phyloP scores from a whole-genome alignment of 2,329 filamentous ascomycete genomes.

The Aspergillus thermomutatus region DNA sequence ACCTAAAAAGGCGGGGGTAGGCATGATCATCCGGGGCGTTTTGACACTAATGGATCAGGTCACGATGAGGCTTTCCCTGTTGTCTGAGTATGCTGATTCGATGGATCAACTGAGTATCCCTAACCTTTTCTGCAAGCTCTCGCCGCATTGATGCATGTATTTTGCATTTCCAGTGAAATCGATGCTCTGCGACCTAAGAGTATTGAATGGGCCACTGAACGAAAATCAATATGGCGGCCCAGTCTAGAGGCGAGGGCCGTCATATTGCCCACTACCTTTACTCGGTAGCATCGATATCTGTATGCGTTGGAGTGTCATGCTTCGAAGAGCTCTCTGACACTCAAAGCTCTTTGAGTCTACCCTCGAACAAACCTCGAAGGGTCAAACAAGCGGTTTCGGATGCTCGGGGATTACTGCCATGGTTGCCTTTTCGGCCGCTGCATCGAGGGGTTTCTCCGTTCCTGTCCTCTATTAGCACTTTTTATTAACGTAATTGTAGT shows the following conservation, averaged over 20 bases:
- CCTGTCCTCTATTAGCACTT: neutral
- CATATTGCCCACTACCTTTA: neutral
- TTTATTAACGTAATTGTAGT: neutral
- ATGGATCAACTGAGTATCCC: neutral
- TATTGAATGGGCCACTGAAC: neutral
- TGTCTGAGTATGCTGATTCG: neutral
- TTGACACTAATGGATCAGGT: neutral
- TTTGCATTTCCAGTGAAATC: neutral
- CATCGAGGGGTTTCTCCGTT: neutral
- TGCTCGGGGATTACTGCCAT: neutral
- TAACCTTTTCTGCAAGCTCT: conserved; percentile 1
- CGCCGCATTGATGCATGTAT: neutral
- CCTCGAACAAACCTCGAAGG: neutral
- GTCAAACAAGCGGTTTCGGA: neutral
- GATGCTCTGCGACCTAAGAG: neutral
- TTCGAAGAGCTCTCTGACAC: neutral
- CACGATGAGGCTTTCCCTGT: neutral
- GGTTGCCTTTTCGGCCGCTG: neutral
- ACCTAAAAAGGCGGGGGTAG: conserved; percentile 11
- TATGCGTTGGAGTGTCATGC: neutral
- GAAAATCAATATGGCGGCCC: neutral
- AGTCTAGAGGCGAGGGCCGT: neutral
- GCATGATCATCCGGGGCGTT: conserved; percentile 2
- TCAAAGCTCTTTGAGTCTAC: neutral
- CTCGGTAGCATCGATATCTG: neutral